Conservation (phyloP, 2,329 filamentous ascomycete genomes). For the Stylonectria norvegica region DNA sequence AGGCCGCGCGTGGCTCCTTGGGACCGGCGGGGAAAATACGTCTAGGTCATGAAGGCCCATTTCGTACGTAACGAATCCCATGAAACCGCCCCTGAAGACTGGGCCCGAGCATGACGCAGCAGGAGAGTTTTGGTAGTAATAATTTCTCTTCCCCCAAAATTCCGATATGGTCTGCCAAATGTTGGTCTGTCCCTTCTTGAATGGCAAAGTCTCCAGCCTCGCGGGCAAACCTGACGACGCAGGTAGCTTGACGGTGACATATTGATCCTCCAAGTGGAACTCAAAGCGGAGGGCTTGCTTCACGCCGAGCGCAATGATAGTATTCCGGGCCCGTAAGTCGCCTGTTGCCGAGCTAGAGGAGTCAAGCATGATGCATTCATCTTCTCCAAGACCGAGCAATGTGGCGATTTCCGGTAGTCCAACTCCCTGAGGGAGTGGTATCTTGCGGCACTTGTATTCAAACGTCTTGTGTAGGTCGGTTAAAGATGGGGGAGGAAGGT, state of each 20-base stretch:
- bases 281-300: slow-evolving; percentile 55
- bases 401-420: slow-evolving; percentile 56
- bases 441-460: slow-evolving; percentile 38
- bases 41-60: slow-evolving; percentile 56
- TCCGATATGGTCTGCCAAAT: slow-evolving; percentile 52
- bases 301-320: slow-evolving; percentile 68
- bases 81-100: slow-evolving; percentile 74
- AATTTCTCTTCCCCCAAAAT: slow-evolving; percentile 35
- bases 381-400: slow-evolving; percentile 37
- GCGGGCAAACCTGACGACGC: too few relatives aligned
- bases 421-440: slow-evolving; percentile 44
- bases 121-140: too few relatives aligned
- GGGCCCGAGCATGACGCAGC: too few relatives aligned
- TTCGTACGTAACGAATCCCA: slow-evolving; percentile 84
- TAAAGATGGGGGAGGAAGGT: too few relatives aligned
- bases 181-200: slow-evolving; percentile 28
- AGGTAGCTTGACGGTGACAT: slow-evolving; percentile 29
- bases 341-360: slow-evolving; percentile 53
- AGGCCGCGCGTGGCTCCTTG: slow-evolving; percentile 46
- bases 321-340: slow-evolving; percentile 53
- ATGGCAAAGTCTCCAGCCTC: too few relatives aligned
- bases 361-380: slow-evolving; percentile 56
- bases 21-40: slow-evolving; percentile 24
- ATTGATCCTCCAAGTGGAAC: slow-evolving; percentile 50
- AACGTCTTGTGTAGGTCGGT: too few relatives aligned